phyloP scores from a whole-genome alignment of 2,329 filamentous ascomycete genomes.

The Elsinoe arachidis region DNA sequence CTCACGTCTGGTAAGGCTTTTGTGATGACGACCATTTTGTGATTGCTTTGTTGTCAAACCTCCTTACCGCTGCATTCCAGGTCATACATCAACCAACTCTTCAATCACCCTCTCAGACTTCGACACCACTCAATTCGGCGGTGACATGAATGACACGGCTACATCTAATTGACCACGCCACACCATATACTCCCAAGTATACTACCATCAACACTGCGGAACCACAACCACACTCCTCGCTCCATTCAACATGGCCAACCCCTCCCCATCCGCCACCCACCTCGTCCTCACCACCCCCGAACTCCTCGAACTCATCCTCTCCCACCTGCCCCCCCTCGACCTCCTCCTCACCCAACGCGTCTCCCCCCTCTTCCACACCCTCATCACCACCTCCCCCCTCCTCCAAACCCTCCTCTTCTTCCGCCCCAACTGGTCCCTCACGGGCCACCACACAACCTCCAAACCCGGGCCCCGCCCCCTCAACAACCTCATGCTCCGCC shows the following conservation, averaged over 20 bases:
- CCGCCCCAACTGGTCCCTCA: conserved; percentile 26
- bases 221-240: not conserved
- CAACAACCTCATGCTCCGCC: conserved; percentile 28
- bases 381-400: conserved; percentile 21
- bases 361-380: conserved; percentile 22
- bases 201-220: too few species aligned
- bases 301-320: conserved; percentile 32
- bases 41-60: conserved; percentile 6
- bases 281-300: conserved; percentile 30
- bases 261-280: not conserved
- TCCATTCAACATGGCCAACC: not conserved
- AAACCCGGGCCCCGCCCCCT: conserved; percentile 24
- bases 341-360: conserved; percentile 29
- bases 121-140: too few species aligned
- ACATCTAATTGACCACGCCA: too few species aligned
- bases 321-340: conserved; percentile 24
- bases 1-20: not conserved
- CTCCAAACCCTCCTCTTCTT: conserved; percentile 29
- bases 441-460: conserved; percentile 21
- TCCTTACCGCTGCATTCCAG: not conserved
- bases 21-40: not conserved
- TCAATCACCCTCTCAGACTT: not conserved
- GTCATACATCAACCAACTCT: not conserved
- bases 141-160: too few species aligned
- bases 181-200: too few species aligned